phyloP scores from a whole-genome alignment of 345 rosid genomes.

The Microthlaspi erraticum region DNA sequence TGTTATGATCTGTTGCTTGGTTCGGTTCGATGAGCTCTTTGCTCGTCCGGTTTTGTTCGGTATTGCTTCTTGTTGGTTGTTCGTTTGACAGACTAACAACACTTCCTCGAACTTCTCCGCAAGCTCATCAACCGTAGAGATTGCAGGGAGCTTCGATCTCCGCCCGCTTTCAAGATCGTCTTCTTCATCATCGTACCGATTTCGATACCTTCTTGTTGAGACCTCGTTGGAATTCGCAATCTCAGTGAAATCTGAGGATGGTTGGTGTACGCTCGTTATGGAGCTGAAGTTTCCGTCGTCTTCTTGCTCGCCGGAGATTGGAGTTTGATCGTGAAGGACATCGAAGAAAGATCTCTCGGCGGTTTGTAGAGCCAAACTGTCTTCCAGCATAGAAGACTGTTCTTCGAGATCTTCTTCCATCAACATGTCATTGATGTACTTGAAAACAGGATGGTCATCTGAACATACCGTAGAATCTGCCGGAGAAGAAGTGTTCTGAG shows the following conservation, averaged over 20 bases:
- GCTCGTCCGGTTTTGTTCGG: constrained; percentile 7
- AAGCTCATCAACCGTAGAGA: constrained; percentile 29
- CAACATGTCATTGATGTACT: constrained; percentile 74
- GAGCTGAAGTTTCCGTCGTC: constrained; percentile 27
- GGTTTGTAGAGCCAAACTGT: constrained; percentile 80
- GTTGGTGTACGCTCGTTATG: constrained; percentile 27
- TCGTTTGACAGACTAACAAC: constrained; percentile 34
- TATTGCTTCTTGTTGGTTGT: constrained; percentile 10
- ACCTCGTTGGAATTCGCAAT: not conserved
- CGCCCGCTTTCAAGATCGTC: constrained; percentile 27
- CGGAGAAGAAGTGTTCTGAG: constrained; percentile 10
- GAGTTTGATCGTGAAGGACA: constrained; percentile 59
- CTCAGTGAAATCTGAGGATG: constrained; percentile 7
- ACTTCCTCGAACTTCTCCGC: constrained; percentile 39
- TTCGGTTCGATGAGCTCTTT: constrained; percentile 17
- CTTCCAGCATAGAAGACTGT: constrained; percentile 73
- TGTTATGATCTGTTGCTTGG: constrained; percentile 11
- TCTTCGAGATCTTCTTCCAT: constrained; percentile 85
- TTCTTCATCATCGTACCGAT: constrained; percentile 37
- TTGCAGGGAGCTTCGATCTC: constrained; percentile 34
- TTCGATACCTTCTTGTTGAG: constrained; percentile 25
- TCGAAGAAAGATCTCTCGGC: constrained; percentile 77
- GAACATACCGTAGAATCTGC: constrained; percentile 40
- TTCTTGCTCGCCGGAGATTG: constrained; percentile 29
- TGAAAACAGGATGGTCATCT: constrained; percentile 52